Evolutionary conservation across 805 yeast species (phyloP), one percentile per base, ranked within the genome.

Genomic region (Komagataella phaffii): DNA sequence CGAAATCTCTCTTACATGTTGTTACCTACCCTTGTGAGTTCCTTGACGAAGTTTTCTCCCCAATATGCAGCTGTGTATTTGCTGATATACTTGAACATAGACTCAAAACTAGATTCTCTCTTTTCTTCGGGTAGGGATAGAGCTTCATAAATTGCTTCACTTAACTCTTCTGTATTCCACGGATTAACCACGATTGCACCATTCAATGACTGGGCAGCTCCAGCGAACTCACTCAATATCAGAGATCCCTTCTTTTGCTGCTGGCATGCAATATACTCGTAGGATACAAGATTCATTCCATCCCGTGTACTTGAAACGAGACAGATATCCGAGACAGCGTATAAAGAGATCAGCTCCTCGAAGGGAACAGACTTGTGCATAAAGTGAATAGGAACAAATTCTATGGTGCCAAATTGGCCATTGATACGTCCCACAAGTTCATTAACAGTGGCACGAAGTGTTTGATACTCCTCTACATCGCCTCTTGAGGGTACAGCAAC

Each of bases 401-500:
- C 99, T 17, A 91, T 88, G 1, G 97, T 88, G 55, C 99, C 99
- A 63, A 88, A 93, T 58, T 82, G 80, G 30, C 99, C 99, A 66
- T 93, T 93, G 62, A 93, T 89, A 61, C 99, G 76, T 36, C 99
- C 99, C 40, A 93, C 97, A 44, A 93, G 74, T 68, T 93, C 99
- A 64, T 93, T 93, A 21, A 95, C 98, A 7, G 88, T 89, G 1
- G 97, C 88, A 54, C 99, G 77, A 57, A 93, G 70, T 57, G 87
- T 83, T 63, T 93, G 98, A 66, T 93, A 95, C 65, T 95, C 99
- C 67, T 95, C 99, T 21, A 93, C 99, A 60, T 91, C 99, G 46
- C 96, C 97, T 59, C 99, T 77, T 17, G 96, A 85, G 3, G 99
- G 99, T 18, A 93, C 97, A 0, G 99, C 99, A 43, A 93, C 91